phyloP scores from a whole-genome alignment of 768 basidiomycete genomes.

The Lactarius sanguifluus region DNA sequence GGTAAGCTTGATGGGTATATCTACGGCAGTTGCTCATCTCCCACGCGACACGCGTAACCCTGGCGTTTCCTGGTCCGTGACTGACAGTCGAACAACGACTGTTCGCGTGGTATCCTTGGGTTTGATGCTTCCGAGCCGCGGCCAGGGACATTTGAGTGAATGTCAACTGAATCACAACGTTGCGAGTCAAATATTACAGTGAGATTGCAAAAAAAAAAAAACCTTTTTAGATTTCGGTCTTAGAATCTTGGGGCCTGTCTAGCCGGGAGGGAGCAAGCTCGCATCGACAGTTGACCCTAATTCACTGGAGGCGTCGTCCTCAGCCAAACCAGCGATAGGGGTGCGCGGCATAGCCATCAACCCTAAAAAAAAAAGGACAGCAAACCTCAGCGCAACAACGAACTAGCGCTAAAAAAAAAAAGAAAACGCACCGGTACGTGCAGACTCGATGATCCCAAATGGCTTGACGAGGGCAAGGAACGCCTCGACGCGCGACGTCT shows the following conservation, averaged over 20 bases:
- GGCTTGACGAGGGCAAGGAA: slow-evolving; percentile 90
- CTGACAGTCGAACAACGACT: background rate
- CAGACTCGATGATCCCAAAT: slow-evolving; percentile 94
- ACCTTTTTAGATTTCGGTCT: background rate
- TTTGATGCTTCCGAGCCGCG: slow-evolving; percentile 5
- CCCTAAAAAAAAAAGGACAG: slow-evolving; percentile 46
- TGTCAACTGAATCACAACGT: background rate
- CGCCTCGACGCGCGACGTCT: slow-evolving; percentile 87
- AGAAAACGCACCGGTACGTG: slow-evolving; percentile 73
- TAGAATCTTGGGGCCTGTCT: slow-evolving; percentile 19
- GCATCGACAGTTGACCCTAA: slow-evolving; percentile 73
- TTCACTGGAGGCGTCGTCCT: slow-evolving; percentile 54
- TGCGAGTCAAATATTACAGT: no score
- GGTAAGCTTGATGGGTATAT: background rate
- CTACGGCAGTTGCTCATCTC: slow-evolving; percentile 6
- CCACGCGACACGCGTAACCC: background rate
- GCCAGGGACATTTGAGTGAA: background rate
- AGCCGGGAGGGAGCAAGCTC: slow-evolving; percentile 93
- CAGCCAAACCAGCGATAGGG: slow-evolving; percentile 63
- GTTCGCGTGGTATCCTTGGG: background rate
- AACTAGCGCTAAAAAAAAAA: background rate
- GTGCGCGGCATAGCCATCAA: slow-evolving; percentile 99
- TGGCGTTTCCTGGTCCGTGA: background rate
- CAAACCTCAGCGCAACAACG: background rate
- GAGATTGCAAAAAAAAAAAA: no score